phyloP scores from a whole-genome alignment of 345 rosid species.

The Rhizophora apiculata region DNA sequence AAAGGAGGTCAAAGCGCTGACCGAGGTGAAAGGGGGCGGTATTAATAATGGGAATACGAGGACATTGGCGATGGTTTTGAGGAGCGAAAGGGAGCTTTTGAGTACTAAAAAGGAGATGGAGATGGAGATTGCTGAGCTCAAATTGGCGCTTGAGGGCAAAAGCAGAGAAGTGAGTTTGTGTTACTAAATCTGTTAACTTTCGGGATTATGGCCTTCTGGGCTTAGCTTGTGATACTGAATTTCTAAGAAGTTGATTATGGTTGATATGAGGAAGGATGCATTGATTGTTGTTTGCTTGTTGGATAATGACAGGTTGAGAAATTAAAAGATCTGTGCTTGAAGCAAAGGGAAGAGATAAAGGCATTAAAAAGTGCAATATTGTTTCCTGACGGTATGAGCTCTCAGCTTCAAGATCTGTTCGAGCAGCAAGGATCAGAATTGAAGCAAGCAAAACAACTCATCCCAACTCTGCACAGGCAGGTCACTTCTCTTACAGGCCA shows the following conservation, averaged over 20 bases:
- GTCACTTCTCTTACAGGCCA: constrained; percentile 84
- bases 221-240: not conserved
- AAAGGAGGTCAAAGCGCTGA: constrained; percentile 59
- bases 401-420: constrained; percentile 48
- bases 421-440: constrained; percentile 67
- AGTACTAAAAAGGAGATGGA: constrained; percentile 68
- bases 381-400: constrained; percentile 72
- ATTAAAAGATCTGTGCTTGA: constrained; percentile 83
- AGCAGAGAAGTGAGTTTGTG: constrained; percentile 56
- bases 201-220: too few relatives aligned
- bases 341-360: constrained; percentile 87
- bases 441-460: constrained; percentile 69
- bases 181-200: too few relatives aligned
- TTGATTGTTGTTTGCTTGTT: not conserved
- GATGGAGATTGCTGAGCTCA: constrained; percentile 50
- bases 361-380: constrained; percentile 62
- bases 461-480: constrained; percentile 80
- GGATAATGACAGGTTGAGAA: constrained; percentile 67
- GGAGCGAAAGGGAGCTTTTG: constrained; percentile 88
- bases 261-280: not conserved
- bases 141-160: constrained; percentile 52
- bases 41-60: constrained; percentile 38
- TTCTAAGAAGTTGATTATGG: not conserved
- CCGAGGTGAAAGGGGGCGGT: constrained; percentile 59
- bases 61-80: constrained; percentile 83